Conservation (phyloP, 306 rosid species). For the Begonia loranthoides region DNA sequence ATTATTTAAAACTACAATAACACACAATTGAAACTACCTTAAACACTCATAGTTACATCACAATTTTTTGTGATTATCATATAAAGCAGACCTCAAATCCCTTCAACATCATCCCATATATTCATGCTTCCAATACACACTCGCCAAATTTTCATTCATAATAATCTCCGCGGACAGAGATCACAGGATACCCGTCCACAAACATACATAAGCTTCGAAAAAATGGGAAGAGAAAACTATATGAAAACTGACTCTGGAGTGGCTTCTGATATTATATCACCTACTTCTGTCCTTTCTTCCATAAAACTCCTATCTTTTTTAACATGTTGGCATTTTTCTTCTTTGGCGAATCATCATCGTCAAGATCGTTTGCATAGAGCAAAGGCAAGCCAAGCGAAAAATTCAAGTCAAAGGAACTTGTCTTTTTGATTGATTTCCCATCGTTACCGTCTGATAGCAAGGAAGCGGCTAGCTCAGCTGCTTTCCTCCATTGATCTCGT, state of each 20-base stretch:
- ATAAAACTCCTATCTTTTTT: slow-evolving; percentile 82
- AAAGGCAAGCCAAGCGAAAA: slow-evolving; percentile 46
- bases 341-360: slow-evolving; percentile 76
- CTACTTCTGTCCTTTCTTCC: slow-evolving; percentile 77
- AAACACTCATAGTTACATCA: too few relatives aligned
- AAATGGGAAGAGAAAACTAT: neutral
- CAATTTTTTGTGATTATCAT: too few relatives aligned
- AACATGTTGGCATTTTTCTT: slow-evolving; percentile 72
- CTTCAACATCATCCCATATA: too few relatives aligned
- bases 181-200: too few relatives aligned
- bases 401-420: slow-evolving; percentile 35
- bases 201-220: too few relatives aligned
- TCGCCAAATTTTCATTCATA: too few relatives aligned
- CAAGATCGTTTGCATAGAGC: slow-evolving; percentile 52
- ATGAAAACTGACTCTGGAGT: neutral
- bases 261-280: neutral
- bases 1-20: too few relatives aligned
- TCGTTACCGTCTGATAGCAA: slow-evolving; percentile 54
- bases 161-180: too few relatives aligned
- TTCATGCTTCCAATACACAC: too few relatives aligned
- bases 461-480: slow-evolving; percentile 88
- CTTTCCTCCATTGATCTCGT: slow-evolving; percentile 94
- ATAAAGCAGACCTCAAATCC: too few relatives aligned
- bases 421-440: slow-evolving; percentile 41
- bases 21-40: too few relatives aligned